Conservation (phyloP, 2,329 filamentous ascomycete genomes). For the Phialocephala sp. region DNA sequence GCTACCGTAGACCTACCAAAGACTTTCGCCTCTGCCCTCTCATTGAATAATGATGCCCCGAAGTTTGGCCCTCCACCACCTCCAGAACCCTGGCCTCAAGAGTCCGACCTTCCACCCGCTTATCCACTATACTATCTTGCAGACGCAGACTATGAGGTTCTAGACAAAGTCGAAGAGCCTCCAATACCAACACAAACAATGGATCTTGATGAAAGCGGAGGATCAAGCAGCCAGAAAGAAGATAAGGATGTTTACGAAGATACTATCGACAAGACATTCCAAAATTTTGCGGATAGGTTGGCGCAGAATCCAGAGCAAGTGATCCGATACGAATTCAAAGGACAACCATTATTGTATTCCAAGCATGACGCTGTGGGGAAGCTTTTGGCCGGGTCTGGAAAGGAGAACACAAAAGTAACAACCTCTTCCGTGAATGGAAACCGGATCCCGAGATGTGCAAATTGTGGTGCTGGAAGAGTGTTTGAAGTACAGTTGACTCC, state of each 20-base stretch:
- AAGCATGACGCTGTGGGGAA: conserved; percentile 77
- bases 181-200: conserved; percentile 55
- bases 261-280: conserved; percentile 75
- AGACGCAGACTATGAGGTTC: conserved; percentile 90
- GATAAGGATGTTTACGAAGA: conserved; percentile 78
- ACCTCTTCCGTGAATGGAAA: conserved; percentile 39
- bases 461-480: conserved; percentile 75
- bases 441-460: conserved; percentile 75
- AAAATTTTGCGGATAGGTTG: conserved; percentile 79
- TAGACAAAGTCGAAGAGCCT: conserved; percentile 64
- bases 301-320: conserved; percentile 83
- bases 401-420: conserved; percentile 34
- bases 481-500: conserved; percentile 95
- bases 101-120: conserved; percentile 66
- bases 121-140: conserved; percentile 80
- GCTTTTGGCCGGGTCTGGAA: conserved; percentile 50
- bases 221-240: conserved; percentile 54
- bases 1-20: conserved; percentile 53
- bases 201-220: conserved; percentile 51
- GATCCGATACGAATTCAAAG: conserved; percentile 79
- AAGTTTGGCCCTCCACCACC: conserved; percentile 46
- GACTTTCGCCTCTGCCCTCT: conserved; percentile 77
- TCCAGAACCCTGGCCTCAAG: conserved; percentile 77
- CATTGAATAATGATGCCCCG: conserved; percentile 63
- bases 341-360: conserved; percentile 78